These are phyloP conservation scores for Globisporangium spiculum DNA, from an alignment of 352 stramenopile species.

Conservation along the genomic window DNA sequence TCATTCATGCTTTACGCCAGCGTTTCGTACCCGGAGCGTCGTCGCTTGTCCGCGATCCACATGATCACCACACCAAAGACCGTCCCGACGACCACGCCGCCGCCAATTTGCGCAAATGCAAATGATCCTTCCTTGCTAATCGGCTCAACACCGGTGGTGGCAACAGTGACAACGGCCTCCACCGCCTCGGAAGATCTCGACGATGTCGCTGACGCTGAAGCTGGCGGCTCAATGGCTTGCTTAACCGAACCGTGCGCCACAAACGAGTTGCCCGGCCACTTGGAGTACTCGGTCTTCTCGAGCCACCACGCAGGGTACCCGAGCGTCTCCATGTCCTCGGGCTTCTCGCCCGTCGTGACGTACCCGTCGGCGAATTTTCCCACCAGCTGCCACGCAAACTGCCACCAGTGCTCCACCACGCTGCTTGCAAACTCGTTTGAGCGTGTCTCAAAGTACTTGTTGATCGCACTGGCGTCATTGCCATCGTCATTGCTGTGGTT, in stretches of 20 bases:
- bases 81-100: slow-evolving; percentile 28
- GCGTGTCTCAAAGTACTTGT: slow-evolving; percentile 26
- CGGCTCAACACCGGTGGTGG: not conserved
- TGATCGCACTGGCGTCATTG: slow-evolving; percentile 11
- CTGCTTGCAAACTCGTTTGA: slow-evolving; percentile 41
- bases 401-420: slow-evolving; percentile 49
- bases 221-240: slow-evolving; percentile 12
- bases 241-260: slow-evolving; percentile 22
- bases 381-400: slow-evolving; percentile 50
- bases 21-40: slow-evolving; percentile 30
- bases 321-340: slow-evolving; percentile 35
- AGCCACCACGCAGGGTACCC: slow-evolving; percentile 59
- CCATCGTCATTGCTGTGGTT: no score
- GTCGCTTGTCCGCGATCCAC: slow-evolving; percentile 29
- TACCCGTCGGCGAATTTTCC: slow-evolving; percentile 56
- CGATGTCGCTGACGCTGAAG: slow-evolving; percentile 3
- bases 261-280: slow-evolving; percentile 49
- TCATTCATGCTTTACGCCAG: slow-evolving; percentile 16
- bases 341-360: slow-evolving; percentile 45
- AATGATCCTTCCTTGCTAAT: not conserved
- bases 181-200: not conserved
- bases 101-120: slow-evolving; percentile 17
- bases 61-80: slow-evolving; percentile 30
- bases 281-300: slow-evolving; percentile 29
- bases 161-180: not conserved